Evolutionary conservation across 2,329 filamentous ascomycete genomes (phyloP).

Genomic region (Aureobasidium pullulans): DNA sequence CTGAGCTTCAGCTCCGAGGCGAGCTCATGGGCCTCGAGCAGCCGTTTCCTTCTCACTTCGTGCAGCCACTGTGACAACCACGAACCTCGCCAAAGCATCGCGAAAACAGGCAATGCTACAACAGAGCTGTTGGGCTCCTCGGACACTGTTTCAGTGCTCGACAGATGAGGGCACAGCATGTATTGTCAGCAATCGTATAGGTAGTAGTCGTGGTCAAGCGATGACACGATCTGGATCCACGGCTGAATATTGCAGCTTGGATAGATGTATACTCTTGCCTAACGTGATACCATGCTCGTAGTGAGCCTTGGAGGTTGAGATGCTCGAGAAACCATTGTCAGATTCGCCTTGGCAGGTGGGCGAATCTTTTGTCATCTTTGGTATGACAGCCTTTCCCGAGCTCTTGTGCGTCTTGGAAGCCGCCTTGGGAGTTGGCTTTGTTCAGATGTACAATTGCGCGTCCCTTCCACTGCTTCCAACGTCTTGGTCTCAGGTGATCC

Average conservation of each 20-base stretch:
- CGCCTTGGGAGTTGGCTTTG: background rate
- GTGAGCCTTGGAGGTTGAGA: background rate
- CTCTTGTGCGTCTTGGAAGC: background rate
- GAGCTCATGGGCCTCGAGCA: background rate
- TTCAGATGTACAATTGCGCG: conserved; percentile 6
- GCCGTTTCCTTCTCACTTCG: background rate
- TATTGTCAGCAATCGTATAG: background rate
- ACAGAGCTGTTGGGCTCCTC: background rate
- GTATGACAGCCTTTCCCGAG: background rate
- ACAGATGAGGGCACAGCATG: conserved; percentile 1
- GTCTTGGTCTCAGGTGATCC: background rate
- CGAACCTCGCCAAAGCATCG: background rate
- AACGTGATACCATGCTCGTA: conserved; percentile 2
- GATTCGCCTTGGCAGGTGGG: background rate
- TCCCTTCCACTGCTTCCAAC: background rate
- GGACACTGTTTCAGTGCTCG: background rate
- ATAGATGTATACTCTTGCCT: background rate
- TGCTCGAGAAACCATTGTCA: background rate
- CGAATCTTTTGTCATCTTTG: background rate
- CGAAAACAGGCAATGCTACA: background rate
- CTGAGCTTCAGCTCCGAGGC: conserved; percentile 1
- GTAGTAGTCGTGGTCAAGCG: background rate
- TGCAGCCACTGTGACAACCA: background rate
- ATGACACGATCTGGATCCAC: background rate
- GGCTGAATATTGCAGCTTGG: background rate